Evolutionary conservation across 1,284 basidiomycete genomes (phyloP).

Genomic region (Puccinia sorghi): DNA sequence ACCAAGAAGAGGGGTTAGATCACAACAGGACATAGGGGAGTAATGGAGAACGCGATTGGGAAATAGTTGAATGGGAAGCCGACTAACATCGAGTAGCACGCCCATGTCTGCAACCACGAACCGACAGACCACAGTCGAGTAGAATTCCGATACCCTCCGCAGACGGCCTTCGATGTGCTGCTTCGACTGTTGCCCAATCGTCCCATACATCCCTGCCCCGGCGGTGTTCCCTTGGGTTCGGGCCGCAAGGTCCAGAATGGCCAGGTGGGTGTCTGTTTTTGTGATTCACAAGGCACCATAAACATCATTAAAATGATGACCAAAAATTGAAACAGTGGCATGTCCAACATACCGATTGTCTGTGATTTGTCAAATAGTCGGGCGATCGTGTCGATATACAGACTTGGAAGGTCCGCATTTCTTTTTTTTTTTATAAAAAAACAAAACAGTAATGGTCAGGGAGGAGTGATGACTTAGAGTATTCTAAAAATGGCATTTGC

Average conservation of each 20-base stretch:
- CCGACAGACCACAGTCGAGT: slow-evolving; percentile 80
- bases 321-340: not conserved
- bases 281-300: not conserved
- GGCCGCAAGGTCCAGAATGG: slow-evolving; percentile 70
- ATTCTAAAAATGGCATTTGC: not conserved
- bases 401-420: slow-evolving; percentile 74
- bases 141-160: slow-evolving; percentile 81
- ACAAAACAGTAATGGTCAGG: no score
- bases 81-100: slow-evolving; percentile 31
- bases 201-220: slow-evolving; percentile 56
- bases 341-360: slow-evolving; percentile 63
- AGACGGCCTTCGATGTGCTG: slow-evolving; percentile 72
- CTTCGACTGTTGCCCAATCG: slow-evolving; percentile 62
- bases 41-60: not conserved
- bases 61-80: not conserved
- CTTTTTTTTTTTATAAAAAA: no score
- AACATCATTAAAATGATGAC: not conserved
- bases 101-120: slow-evolving; percentile 76
- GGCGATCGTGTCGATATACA: slow-evolving; percentile 76
- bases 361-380: slow-evolving; percentile 75
- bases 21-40: slow-evolving; percentile 1
- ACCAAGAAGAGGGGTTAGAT: not conserved
- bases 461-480: not conserved
- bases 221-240: slow-evolving; percentile 55
- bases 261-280: slow-evolving; percentile 72